Percentiles rank a stretch among this genome's conserved stretches.
phyloP scores from a whole-genome alignment of 1,284 basidiomycete species.

The Papiliotrema terrestris region DNA sequence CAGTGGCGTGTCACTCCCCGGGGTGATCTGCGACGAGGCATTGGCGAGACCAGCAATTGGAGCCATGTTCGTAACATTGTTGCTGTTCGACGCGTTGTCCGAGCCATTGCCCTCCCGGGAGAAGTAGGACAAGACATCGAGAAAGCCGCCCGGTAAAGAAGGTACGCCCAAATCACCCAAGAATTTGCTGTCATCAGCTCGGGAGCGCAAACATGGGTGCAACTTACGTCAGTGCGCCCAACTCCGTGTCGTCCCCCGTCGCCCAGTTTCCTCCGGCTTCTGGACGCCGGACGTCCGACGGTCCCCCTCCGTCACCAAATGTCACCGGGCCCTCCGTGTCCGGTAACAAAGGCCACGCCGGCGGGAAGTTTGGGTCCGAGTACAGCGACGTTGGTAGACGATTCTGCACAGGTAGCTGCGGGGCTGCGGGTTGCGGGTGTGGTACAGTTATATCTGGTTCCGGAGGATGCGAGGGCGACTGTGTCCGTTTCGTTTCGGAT shows the following conservation, averaged over 20 bases:
- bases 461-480: slow-evolving; percentile 7
- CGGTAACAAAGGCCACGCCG: slow-evolving; percentile 40
- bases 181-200: slow-evolving; percentile 32
- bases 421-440: background rate
- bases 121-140: slow-evolving; percentile 37
- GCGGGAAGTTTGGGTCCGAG: slow-evolving; percentile 29
- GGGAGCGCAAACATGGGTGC: background rate
- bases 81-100: slow-evolving; percentile 9
- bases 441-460: background rate
- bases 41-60: background rate
- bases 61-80: slow-evolving; percentile 2
- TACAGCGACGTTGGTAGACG: slow-evolving; percentile 18
- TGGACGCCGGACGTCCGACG: background rate
- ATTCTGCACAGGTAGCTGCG: background rate
- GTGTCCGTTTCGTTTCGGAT: slow-evolving; percentile 15
- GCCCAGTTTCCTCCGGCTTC: slow-evolving; percentile 11
- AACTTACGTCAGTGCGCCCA: slow-evolving; percentile 34
- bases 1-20: background rate
- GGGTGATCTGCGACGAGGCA: background rate
- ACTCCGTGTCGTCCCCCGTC: slow-evolving; percentile 25
- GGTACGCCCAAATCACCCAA: slow-evolving; percentile 45
- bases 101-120: slow-evolving; percentile 13
- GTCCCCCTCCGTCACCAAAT: slow-evolving; percentile 11
- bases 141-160: slow-evolving; percentile 41
- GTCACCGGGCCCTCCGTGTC: slow-evolving; percentile 17